A percentile compares a stretch with the other conserved stretches of the same genome.
phyloP scores from a whole-genome alignment of 306 rosid species.

The Ceratonia siliqua region DNA sequence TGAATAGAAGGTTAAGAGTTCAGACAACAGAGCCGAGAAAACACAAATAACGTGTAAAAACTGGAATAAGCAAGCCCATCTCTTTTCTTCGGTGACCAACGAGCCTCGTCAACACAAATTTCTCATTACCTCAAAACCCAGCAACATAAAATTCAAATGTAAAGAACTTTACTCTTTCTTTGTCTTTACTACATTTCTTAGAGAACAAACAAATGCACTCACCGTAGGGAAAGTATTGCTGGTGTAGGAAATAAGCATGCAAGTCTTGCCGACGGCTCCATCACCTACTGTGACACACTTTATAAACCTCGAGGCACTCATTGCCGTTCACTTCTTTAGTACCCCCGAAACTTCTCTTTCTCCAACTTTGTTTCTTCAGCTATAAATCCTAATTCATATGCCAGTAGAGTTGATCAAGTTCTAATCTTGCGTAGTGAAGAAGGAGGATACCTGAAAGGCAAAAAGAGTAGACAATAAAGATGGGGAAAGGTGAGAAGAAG shows the following conservation, averaged over 20 bases:
- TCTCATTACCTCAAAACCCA: slow-evolving; percentile 30
- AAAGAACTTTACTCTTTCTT: slow-evolving; percentile 23
- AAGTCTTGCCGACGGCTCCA: slow-evolving; percentile 96
- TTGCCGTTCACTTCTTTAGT: slow-evolving; percentile 23
- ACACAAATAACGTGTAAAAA: neutral
- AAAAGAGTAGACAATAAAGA: neutral
- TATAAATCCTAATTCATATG: slow-evolving; percentile 44
- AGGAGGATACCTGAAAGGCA: slow-evolving; percentile 10
- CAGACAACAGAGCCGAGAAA: slow-evolving; percentile 25
- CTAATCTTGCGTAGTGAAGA: slow-evolving; percentile 38
- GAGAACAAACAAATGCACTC: slow-evolving; percentile 30
- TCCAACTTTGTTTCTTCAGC: slow-evolving; percentile 22
- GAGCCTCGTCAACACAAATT: neutral
- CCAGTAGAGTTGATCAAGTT: slow-evolving; percentile 17
- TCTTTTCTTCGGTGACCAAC: neutral
- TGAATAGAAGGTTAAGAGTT: slow-evolving; percentile 2
- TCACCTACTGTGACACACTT: slow-evolving; percentile 98
- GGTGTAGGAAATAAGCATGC: slow-evolving; percentile 97
- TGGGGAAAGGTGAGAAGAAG: neutral
- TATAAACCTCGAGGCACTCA: slow-evolving; percentile 95
- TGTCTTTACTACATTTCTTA: neutral
- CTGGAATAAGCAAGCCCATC: slow-evolving; percentile 3
- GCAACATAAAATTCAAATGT: slow-evolving; percentile 8
- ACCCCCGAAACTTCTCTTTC: slow-evolving; percentile 5
- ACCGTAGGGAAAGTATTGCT: slow-evolving; percentile 98